Conservation (phyloP, 192 early-diverging fungal species). For the Geranomyces michiganensis region DNA sequence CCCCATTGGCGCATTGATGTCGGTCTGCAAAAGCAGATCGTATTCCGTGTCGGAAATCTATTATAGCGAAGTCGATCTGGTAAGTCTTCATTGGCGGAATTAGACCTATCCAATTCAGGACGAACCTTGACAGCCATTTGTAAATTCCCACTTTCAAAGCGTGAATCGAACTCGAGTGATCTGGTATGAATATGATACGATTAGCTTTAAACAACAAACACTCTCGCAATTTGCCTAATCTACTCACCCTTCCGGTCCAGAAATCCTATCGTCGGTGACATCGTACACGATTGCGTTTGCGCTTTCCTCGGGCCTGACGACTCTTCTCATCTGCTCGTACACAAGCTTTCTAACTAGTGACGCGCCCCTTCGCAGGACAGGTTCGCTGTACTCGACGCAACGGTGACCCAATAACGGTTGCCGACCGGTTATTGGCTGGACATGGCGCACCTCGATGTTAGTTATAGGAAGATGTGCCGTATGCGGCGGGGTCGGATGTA, state of each 20-base stretch:
- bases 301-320: slow-evolving; percentile 37
- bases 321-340: slow-evolving; percentile 54
- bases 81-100: too few relatives aligned
- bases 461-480: slow-evolving; percentile 20
- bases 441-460: slow-evolving; percentile 39
- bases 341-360: slow-evolving; percentile 40
- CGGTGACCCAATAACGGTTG: slow-evolving; percentile 8
- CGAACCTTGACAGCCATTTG: slow-evolving; percentile 53
- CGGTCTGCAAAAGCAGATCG: slow-evolving; percentile 54
- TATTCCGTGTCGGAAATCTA: slow-evolving; percentile 47
- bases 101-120: neutral
- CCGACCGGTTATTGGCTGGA: slow-evolving; percentile 33
- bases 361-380: neutral
- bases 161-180: slow-evolving; percentile 52
- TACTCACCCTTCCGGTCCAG: neutral
- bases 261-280: slow-evolving; percentile 46
- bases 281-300: slow-evolving; percentile 47
- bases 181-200: slow-evolving; percentile 1
- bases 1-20: slow-evolving; percentile 51
- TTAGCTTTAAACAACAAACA: too few relatives aligned
- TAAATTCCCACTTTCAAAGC: slow-evolving; percentile 62
- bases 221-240: too few relatives aligned
- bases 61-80: neutral
- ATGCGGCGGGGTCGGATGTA: neutral
- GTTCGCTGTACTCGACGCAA: slow-evolving; percentile 18